Base-by-base conservation (phyloP, 352 stramenopile genomes). In the Stramenopiles sp. region DNA sequence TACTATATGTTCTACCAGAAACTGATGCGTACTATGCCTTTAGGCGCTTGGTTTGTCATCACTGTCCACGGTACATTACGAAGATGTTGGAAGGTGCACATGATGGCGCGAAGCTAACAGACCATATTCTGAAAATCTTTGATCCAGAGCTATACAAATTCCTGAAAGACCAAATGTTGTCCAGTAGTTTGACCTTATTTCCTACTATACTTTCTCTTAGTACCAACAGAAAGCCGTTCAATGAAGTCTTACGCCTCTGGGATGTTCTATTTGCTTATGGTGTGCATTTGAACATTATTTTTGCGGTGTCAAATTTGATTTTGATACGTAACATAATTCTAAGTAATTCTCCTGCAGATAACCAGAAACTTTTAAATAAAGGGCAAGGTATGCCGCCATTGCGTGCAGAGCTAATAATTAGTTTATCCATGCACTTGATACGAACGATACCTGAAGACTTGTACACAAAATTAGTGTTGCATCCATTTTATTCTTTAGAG, bases 1-100 rank as follows among this genome's bases (percentile, higher is more conserved):
- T 96, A 67, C 84, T 96, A n/a, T 96, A 94, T 83, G 91, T 94
- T n/a, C 88, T 96, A 85, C 90, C 92, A 0, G 92, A 96, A 76
- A 85, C 90, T 14, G 92, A 96, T 71, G 92, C 92, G 27, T 96
- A 95, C 83, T 89, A 90, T 75, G 92, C 88, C n/a, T 96, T 96
- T 80, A 91, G 90, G 80, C 87, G 90, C 76, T 86, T 96, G 30
- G 89, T 96, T 75, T 88, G 90, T 31, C 85, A 89, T 30, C 91
- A 96, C 84, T 93, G 92, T 82, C 92, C 92, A 44, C 89, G 92
- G 75, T 95, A 95, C 85, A 92, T 80, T 25, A 80, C 32, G 25
- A 82, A 75, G 7, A 84, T 82, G 31, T 44, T 83, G 0, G 67
- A 80, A 0, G 82, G 82, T 30, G 82, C 78, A 32, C 39, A 44